These are phyloP conservation scores for Staphylotrichum tortipilum DNA, from an alignment of 495 filamentous ascomycete species.

Conservation along the genomic window DNA sequence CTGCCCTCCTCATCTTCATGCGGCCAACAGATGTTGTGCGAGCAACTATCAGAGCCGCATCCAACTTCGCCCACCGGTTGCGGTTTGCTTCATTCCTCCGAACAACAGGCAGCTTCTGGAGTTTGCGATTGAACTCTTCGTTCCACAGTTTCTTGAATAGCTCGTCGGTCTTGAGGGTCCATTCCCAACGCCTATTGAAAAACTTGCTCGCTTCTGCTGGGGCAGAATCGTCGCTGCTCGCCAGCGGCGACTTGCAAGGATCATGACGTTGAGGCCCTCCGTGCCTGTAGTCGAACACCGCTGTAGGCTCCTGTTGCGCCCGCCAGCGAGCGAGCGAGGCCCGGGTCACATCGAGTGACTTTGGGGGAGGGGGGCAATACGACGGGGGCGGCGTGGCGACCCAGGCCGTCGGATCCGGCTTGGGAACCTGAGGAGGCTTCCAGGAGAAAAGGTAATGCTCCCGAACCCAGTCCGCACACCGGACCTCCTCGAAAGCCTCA, in stretches of 20 bases:
- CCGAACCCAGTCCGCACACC: neutral
- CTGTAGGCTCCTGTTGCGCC: neutral
- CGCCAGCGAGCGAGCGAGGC: neutral
- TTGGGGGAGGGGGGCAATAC: neutral
- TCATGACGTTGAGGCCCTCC: conserved; percentile 15
- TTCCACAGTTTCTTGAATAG: neutral
- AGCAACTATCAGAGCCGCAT: neutral
- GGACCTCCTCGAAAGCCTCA: neutral
- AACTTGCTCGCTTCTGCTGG: too few species aligned
- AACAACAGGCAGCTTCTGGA: too few species aligned
- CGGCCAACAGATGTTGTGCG: neutral
- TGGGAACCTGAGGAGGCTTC: too few species aligned
- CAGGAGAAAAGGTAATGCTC: neutral
- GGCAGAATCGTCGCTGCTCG: too few species aligned
- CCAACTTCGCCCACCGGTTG: neutral
- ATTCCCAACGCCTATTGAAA: neutral
- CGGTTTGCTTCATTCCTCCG: neutral
- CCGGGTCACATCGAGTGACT: neutral
- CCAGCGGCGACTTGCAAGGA: neutral
- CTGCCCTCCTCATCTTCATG: neutral
- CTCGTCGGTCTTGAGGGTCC: neutral
- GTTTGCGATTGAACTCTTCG: neutral
- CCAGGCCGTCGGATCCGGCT: too few species aligned
- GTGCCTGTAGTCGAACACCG: conserved; percentile 6
- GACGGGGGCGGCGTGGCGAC: neutral